These are phyloP conservation scores for Hemisphaericaspora xylofermentans DNA, from an alignment of 1,139 yeast species.

Conservation along the genomic window DNA sequence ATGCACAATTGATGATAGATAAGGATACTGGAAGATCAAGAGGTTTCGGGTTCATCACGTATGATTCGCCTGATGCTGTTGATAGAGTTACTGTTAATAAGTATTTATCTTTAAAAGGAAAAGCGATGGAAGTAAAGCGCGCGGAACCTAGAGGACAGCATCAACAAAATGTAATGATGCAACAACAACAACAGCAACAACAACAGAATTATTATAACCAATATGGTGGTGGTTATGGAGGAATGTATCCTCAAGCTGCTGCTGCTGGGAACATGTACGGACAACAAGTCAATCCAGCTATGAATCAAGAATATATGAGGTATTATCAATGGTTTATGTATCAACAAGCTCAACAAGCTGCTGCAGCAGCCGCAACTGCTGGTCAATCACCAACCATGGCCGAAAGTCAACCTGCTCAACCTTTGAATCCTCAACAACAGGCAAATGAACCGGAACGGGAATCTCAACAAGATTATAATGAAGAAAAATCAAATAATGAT, in stretches of 20 bases:
- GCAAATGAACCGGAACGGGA: conserved; percentile 25
- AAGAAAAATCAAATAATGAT: conserved; percentile 13
- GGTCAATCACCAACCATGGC: conserved; percentile 19
- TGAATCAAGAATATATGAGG: conserved; percentile 84
- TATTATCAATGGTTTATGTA: conserved; percentile 77
- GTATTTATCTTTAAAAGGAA: conserved; percentile 81
- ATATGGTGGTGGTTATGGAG: conserved; percentile 24
- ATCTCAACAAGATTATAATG: conserved; percentile 1
- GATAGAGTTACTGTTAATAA: conserved; percentile 86
- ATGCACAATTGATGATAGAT: conserved; percentile 96
- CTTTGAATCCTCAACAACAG: conserved; percentile 56
- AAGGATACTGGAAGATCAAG: conserved; percentile 97
- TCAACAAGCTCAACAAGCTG: conserved; percentile 40
- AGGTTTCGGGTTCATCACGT: conserved; percentile 97
- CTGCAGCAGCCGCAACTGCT: conserved; percentile 17
- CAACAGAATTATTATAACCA: conserved; percentile 30
- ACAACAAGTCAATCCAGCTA: conserved; percentile 69
- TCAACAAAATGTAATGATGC: conserved; percentile 37
- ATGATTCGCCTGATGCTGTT: conserved; percentile 93
- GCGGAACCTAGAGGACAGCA: conserved; percentile 88
- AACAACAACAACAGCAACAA: conserved; percentile 33
- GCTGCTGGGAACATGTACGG: conserved; percentile 19
- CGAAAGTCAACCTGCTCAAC: conserved; percentile 52
- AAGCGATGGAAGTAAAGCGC: conserved; percentile 91
- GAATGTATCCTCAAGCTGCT: conserved; percentile 6